These are phyloP conservation scores for Acanthamoeba rhysodes DNA, from an alignment of 208 protist species.

Conservation along the genomic window DNA sequence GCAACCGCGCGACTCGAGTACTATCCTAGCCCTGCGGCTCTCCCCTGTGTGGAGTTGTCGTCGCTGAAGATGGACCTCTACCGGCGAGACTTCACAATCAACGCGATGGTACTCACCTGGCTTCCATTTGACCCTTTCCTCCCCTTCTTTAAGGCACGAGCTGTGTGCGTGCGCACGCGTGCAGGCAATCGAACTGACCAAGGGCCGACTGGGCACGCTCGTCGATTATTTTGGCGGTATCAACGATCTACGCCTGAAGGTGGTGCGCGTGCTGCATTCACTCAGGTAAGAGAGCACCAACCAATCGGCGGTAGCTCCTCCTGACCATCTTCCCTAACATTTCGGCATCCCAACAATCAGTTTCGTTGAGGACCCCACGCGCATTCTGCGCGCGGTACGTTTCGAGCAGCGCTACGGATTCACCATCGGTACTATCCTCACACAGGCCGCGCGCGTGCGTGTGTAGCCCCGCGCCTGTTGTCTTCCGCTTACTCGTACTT, in stretches of 20 bases:
- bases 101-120: conserved; percentile 35
- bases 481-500: background rate
- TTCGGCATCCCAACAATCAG: background rate
- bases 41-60: conserved; percentile 68
- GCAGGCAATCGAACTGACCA: conserved; percentile 60
- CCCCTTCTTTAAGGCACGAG: no score
- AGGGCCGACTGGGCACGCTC: conserved; percentile 31
- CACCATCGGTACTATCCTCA: conserved; percentile 4
- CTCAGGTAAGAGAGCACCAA: background rate
- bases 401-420: conserved; percentile 71
- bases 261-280: conserved; percentile 61
- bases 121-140: background rate
- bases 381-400: conserved; percentile 58
- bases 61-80: conserved; percentile 77
- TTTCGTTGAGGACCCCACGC: conserved; percentile 72
- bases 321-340: background rate
- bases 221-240: conserved; percentile 59
- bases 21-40: conserved; percentile 62
- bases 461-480: background rate
- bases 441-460: background rate
- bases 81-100: conserved; percentile 69
- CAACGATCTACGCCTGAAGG: conserved; percentile 6
- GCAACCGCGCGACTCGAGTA: conserved; percentile 68
- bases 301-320: no score
- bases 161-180: background rate